Percentiles rank a stretch among this genome's conserved stretches.
Conservation (phyloP, 176 grass and related monocot species). For the Raddia guianensis region DNA sequence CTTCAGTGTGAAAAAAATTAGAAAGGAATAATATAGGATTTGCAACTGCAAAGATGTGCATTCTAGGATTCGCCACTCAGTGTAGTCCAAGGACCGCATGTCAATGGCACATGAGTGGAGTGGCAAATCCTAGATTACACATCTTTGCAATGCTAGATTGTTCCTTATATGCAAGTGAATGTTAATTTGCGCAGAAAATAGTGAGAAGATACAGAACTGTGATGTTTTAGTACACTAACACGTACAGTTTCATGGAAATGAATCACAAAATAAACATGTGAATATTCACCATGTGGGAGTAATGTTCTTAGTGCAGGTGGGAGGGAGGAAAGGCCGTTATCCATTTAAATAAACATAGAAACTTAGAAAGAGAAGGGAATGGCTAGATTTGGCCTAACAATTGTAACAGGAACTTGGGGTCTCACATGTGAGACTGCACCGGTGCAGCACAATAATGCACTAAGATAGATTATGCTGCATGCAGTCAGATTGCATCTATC, state of each 20-base stretch:
- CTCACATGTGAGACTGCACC: not conserved
- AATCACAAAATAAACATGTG: not conserved
- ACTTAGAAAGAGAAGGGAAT: not conserved
- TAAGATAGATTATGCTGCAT: not conserved
- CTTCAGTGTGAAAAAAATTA: not conserved
- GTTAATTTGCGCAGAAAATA: not conserved
- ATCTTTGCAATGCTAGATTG: too few species aligned
- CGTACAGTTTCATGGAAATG: not conserved
- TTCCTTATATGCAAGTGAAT: not conserved
- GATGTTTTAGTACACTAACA: not conserved
- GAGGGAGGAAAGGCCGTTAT: not conserved
- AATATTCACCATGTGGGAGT: not conserved
- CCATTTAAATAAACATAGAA: not conserved
- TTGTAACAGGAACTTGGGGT: not conserved
- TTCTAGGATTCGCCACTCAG: too few species aligned
- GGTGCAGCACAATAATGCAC: constrained; percentile 16
- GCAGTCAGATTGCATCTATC: not conserved
- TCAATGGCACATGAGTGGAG: too few species aligned
- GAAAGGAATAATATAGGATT: not conserved
- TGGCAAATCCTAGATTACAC: too few species aligned
- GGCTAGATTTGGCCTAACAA: not conserved
- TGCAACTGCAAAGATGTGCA: too few species aligned
- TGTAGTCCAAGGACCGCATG: too few species aligned
- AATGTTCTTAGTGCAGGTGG: not conserved
- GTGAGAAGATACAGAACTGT: not conserved